Percentiles rank a stretch among this genome's conserved stretches.
These are phyloP conservation scores for Madurella mycetomatis DNA, from an alignment of 2,329 filamentous ascomycete species.

Conservation along the genomic window DNA sequence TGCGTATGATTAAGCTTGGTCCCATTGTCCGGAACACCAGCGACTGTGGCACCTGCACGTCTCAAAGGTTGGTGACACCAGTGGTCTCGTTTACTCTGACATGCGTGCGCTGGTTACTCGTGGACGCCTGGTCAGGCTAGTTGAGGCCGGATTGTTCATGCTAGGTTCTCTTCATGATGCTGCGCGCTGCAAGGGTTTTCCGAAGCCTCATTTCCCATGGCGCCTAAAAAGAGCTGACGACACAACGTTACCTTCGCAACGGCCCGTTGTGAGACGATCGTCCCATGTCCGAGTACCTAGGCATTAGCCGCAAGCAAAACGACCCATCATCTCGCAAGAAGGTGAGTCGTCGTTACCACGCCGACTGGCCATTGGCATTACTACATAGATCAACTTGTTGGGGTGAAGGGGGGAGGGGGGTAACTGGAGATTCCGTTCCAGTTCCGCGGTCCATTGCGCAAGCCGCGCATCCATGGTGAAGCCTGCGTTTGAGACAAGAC, in stretches of 20 bases:
- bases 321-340: not conserved
- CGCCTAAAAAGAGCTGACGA: slow-evolving; percentile 6
- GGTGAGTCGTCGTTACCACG: not conserved
- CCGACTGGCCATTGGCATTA: not conserved
- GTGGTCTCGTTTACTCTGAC: not conserved
- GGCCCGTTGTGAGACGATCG: slow-evolving; percentile 2
- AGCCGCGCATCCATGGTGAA: slow-evolving; percentile 8
- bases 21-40: slow-evolving; percentile 16
- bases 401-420: no score
- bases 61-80: slow-evolving; percentile 1
- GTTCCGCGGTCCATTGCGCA: slow-evolving; percentile 6
- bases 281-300: slow-evolving; percentile 1
- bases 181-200: slow-evolving; percentile 14
- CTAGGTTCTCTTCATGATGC: slow-evolving; percentile 7
- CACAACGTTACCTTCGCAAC: slow-evolving; percentile 8
- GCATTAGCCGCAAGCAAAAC: slow-evolving; percentile 15
- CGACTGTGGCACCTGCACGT: slow-evolving; percentile 15
- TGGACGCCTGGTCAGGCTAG: not conserved
- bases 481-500: slow-evolving; percentile 1
- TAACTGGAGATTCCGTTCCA: not conserved
- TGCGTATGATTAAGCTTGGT: slow-evolving; percentile 15
- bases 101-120: no score
- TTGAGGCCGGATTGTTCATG: slow-evolving; percentile 3
- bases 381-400: no score
- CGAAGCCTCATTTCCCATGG: not conserved